Base-by-base conservation (phyloP, 2,329 filamentous ascomycete species). In the Didymella glomerata region DNA sequence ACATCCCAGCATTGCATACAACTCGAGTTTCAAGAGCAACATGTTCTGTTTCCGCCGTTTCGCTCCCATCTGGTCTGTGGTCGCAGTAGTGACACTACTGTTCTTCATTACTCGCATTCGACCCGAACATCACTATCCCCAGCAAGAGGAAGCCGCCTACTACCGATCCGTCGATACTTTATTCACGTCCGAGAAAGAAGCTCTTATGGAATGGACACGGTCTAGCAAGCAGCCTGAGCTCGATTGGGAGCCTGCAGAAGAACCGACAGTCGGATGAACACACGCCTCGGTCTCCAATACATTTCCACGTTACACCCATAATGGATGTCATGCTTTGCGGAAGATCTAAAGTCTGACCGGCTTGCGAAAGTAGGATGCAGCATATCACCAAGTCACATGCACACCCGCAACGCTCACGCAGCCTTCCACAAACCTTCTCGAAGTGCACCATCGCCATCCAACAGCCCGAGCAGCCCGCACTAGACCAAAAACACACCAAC, bases 21-120 rank as follows among this genome's bases (percentile, higher is more conserved):
- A 13, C 10, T 54, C 40, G 46, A 34, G 38, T 41, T 8, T 34
- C 50, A 11, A 40, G 24, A 27, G 8, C 45, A 47, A 42, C 20
- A 59, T 59, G 56, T 54, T 54, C 46, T 59, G 56, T 30, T 54
- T 54, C 22, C 56, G 56, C 34, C 56, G 56, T 41, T 59, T 59
- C 34, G 56, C 32, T 34, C 56, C 56, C 14, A 59, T 59, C 10
- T 59, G 56, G 56, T 51, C 46, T 13, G 50, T 59, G 16, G 56
- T 59, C 10, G 41, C 34, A 7, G 46, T 59, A 8, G 48, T 59
- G 16, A 50, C 47, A 27, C 51, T 59, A 6, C 41, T 59, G 2
- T 59, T 59, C 34, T 42, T 59, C 27, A 13, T 59, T 20, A 59
- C 50, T 42, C 56, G 34, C 2, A 50, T 50, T 20, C 30, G n/a